Evolutionary conservation across 2,329 filamentous ascomycete genomes (phyloP).

Genomic region (Calycina herbarum): DNA sequence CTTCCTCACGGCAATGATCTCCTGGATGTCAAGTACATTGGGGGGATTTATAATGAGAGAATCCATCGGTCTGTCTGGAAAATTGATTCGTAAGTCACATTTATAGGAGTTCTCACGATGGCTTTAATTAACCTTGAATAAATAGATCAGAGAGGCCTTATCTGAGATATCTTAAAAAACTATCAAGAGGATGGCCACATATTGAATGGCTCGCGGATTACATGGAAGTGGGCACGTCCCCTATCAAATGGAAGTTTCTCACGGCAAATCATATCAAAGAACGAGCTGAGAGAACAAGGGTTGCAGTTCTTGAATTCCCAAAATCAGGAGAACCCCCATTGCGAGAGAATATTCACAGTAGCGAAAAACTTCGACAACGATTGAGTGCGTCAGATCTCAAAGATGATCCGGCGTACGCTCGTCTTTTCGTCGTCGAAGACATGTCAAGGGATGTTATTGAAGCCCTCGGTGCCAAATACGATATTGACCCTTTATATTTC

Average conservation of each 20-base stretch:
- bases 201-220: slow-evolving; percentile 17
- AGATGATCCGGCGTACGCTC: slow-evolving; percentile 9
- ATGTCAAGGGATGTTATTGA: slow-evolving; percentile 14
- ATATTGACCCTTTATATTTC: slow-evolving; percentile 14
- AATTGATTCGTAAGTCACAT: slow-evolving; percentile 10
- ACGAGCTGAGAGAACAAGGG: slow-evolving; percentile 12
- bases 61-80: slow-evolving; percentile 10
- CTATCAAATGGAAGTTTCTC: slow-evolving; percentile 17
- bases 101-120: not conserved
- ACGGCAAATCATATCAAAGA: not conserved
- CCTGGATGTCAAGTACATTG: not conserved
- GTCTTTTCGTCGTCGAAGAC: slow-evolving; percentile 23
- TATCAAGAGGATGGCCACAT: slow-evolving; percentile 16
- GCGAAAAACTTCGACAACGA: not conserved
- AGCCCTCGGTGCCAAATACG: slow-evolving; percentile 8
- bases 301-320: slow-evolving; percentile 13
- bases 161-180: slow-evolving; percentile 10
- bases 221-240: slow-evolving; percentile 19
- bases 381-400: not conserved
- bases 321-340: not conserved
- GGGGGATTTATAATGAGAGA: slow-evolving; percentile 10
- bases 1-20: slow-evolving; percentile 9
- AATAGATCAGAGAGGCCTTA: slow-evolving; percentile 11
- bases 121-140: not conserved
- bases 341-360: slow-evolving; percentile 5